These are phyloP conservation scores for Naganishia kalamii DNA, from an alignment of 768 basidiomycete species.

Conservation along the genomic window DNA sequence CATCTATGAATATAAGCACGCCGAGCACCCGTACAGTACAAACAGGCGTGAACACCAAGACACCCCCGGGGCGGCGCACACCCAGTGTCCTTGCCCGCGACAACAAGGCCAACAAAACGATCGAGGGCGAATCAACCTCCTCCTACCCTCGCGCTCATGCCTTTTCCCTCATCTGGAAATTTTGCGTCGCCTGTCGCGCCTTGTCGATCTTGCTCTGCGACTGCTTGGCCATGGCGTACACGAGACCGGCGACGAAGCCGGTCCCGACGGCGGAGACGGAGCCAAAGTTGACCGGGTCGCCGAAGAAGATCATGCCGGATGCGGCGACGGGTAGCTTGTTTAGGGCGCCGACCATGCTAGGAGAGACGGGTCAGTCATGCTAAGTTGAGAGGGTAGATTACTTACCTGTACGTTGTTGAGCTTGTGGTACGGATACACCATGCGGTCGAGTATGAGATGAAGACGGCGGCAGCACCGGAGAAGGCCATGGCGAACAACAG, in stretches of 20 bases:
- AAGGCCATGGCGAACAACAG: conserved; percentile 83
- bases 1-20: no score
- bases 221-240: conserved; percentile 91
- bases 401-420: conserved; percentile 94
- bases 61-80: no score
- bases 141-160: conserved; percentile 5
- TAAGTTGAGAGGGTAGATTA: neutral
- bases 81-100: no score
- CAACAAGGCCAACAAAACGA: neutral
- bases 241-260: conserved; percentile 83
- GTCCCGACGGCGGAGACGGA: conserved; percentile 79
- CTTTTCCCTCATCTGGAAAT: conserved; percentile 22
- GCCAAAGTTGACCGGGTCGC: conserved; percentile 77
- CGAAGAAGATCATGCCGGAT: conserved; percentile 79
- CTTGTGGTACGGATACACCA: conserved; percentile 96
- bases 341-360: conserved; percentile 52
- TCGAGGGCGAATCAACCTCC: no score
- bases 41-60: no score
- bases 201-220: conserved; percentile 75
- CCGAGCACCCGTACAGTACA: no score
- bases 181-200: conserved; percentile 45
- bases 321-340: conserved; percentile 80
- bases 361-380: conserved; percentile 3
- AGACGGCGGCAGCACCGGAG: conserved; percentile 94
- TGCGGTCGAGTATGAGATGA: conserved; percentile 95